Percentiles rank a stretch among this genome's conserved stretches.
Evolutionary conservation across 2,329 filamentous ascomycete genomes (phyloP).

Genomic region (Phialophora verrucosa): DNA sequence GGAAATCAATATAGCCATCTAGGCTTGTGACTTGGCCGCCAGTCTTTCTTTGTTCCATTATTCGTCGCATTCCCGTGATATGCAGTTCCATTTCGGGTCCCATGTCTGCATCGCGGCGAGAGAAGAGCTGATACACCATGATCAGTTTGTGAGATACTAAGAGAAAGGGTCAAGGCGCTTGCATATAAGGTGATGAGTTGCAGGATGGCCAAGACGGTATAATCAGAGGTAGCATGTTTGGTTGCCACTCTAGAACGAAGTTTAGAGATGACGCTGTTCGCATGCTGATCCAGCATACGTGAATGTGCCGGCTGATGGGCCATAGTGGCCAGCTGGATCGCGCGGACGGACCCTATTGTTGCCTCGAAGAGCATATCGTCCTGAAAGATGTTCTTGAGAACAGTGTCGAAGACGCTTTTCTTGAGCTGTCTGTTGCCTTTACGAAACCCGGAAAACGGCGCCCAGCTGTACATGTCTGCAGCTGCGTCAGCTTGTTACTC

Average conservation of each 20-base stretch:
- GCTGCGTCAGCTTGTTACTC: too few species aligned
- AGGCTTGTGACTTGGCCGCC: too few species aligned
- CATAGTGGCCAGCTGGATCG: not conserved
- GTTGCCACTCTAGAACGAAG: not conserved
- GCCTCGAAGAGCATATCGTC: not conserved
- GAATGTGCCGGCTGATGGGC: not conserved
- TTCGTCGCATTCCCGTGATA: too few species aligned
- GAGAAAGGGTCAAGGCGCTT: too few species aligned
- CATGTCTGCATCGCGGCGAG: too few species aligned
- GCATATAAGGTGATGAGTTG: not conserved
- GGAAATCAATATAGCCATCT: too few species aligned
- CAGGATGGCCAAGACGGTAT: not conserved
- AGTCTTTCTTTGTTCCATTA: too few species aligned
- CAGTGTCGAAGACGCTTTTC: not conserved
- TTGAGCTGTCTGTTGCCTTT: not conserved
- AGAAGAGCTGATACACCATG: too few species aligned
- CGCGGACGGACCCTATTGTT: not conserved
- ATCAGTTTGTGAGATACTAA: too few species aligned
- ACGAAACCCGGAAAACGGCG: not conserved
- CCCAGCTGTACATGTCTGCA: not conserved
- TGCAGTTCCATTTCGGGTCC: too few species aligned
- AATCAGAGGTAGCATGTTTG: not conserved
- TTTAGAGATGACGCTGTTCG: not conserved
- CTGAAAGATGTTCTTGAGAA: not conserved
- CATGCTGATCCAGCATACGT: not conserved